These are phyloP conservation scores for Microbotryomycetes sp. DNA, from an alignment of 1,284 basidiomycete species.

Conservation along the genomic window DNA sequence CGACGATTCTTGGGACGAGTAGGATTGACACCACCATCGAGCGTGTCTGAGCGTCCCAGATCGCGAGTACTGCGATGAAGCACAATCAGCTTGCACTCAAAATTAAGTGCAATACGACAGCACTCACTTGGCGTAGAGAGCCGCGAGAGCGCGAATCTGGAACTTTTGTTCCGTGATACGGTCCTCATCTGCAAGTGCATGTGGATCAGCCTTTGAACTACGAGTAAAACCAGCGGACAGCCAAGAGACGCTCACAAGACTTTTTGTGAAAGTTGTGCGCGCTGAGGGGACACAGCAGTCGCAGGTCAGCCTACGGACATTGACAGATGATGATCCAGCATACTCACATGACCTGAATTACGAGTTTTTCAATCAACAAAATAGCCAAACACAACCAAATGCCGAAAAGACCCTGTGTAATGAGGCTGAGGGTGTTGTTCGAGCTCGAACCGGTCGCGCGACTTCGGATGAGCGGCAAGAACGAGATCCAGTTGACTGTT, in stretches of 20 bases:
- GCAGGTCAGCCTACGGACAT: not conserved
- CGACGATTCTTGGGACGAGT: slow-evolving; percentile 43
- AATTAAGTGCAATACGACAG: not conserved
- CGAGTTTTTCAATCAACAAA: slow-evolving; percentile 73
- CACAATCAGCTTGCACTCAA: not conserved
- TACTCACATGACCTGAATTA: slow-evolving; percentile 68
- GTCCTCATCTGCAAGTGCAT: slow-evolving; percentile 47
- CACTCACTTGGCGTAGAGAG: slow-evolving; percentile 60
- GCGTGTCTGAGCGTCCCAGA: slow-evolving; percentile 59
- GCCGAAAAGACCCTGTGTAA: slow-evolving; percentile 66
- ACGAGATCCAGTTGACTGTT: slow-evolving; percentile 20
- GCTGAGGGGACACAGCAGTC: slow-evolving; percentile 36
- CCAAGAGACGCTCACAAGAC: slow-evolving; percentile 55
- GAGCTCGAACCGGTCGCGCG: slow-evolving; percentile 4
- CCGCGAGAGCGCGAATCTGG: slow-evolving; percentile 64
- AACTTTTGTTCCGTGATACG: slow-evolving; percentile 78
- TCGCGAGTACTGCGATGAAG: slow-evolving; percentile 32
- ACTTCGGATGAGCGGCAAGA: slow-evolving; percentile 25
- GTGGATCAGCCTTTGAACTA: too few species aligned
- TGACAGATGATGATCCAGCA: not conserved
- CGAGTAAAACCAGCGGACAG: too few species aligned
- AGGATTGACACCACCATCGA: slow-evolving; percentile 48
- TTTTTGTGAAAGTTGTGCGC: slow-evolving; percentile 72
- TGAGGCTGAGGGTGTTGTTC: slow-evolving; percentile 47
- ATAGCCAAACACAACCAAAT: slow-evolving; percentile 65